phyloP scores from a whole-genome alignment of 441 rosid species.

The Euphorbia schlechtendalii region DNA sequence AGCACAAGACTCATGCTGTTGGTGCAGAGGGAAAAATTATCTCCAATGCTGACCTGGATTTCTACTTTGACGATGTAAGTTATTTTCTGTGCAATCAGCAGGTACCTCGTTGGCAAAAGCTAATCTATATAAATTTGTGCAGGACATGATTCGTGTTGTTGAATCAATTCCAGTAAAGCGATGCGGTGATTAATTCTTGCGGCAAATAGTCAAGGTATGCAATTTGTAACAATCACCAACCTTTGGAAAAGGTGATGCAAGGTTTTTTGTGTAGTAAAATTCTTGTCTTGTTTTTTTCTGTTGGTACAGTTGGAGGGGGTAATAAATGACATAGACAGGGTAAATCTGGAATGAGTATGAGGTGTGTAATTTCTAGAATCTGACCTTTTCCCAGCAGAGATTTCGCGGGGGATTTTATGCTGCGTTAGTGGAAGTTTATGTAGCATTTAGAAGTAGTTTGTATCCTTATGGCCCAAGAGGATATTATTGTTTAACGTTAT shows the following conservation, averaged over 20 bases:
- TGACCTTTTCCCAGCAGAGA: slow-evolving; percentile 16
- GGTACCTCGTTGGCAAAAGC: too few species aligned
- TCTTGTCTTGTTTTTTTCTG: background rate
- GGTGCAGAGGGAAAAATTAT: slow-evolving; percentile 65
- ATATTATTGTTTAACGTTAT: background rate
- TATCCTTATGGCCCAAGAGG: background rate
- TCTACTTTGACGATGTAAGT: slow-evolving; percentile 75
- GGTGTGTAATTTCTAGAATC: slow-evolving; percentile 2
- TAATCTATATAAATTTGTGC: too few species aligned
- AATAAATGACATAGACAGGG: slow-evolving; percentile 69
- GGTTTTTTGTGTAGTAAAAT: background rate
- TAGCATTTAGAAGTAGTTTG: slow-evolving; percentile 2
- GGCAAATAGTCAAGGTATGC: slow-evolving; percentile 67
- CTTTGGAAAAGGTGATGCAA: background rate
- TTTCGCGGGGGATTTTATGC: too few species aligned
- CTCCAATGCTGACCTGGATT: slow-evolving; percentile 88
- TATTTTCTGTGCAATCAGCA: background rate
- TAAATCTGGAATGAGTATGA: slow-evolving; percentile 69
- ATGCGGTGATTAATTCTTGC: slow-evolving; percentile 64
- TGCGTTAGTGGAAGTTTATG: slow-evolving; percentile 13
- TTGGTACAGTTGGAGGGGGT: slow-evolving; percentile 71
- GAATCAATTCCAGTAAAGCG: slow-evolving; percentile 68
- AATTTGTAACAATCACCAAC: background rate
- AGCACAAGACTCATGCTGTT: slow-evolving; percentile 94
- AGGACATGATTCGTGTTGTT: slow-evolving; percentile 77